Base-by-base conservation (phyloP, 495 filamentous ascomycete genomes). In the Letharia columbiana region DNA sequence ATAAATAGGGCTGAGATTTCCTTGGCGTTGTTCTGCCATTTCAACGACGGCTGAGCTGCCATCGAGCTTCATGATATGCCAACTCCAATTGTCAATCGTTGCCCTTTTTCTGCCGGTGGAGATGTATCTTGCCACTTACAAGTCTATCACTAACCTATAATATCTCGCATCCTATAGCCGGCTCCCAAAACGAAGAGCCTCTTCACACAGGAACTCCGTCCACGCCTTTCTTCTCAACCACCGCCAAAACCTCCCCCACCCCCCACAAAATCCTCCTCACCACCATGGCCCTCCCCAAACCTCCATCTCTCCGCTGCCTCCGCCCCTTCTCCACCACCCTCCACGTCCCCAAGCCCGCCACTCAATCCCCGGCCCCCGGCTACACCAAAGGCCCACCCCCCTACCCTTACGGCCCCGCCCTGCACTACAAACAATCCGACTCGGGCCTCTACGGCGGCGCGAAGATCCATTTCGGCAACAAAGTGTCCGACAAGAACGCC, bases 391-490 rank as follows among this genome's bases (percentile, higher is more conserved):
- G 88, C 60, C 93, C 94, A 33, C 75, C 81, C 7, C 54, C 54
- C 54, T 98, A 98, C 78, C 94, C 94, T 1, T 89, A 90, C 77
- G 89, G 89, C 20, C 85, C 86, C n/a, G 81, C 85, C 61, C 80
- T 78, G 60, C 80, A 85, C 69, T 98, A 89, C 84, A 94, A 95
- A 75, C 91, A 96, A 76, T 84, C 87, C 66, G 90, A 96, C 81
- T 81, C 83, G 57, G 92, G 93, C 67, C 86, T 98, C 12, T 98
- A 95, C 80, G 93, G 89, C 59, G 80, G 80, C 52, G 77, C 84
- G 45, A 83, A 82, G 62, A 91, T 94, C 78, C 90, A 87, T 65
- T 94, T 91, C 82, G 94, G 94, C 73, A 96, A 98, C 85, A 89
- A 86, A 67, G 91, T 97, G 57, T 91, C 90, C 37, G 76, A 85